Percentiles rank a stretch among this genome's conserved stretches.
Evolutionary conservation across 371 early-diverging fungal species (phyloP).

Genomic region (Funneliformis caledonium): DNA sequence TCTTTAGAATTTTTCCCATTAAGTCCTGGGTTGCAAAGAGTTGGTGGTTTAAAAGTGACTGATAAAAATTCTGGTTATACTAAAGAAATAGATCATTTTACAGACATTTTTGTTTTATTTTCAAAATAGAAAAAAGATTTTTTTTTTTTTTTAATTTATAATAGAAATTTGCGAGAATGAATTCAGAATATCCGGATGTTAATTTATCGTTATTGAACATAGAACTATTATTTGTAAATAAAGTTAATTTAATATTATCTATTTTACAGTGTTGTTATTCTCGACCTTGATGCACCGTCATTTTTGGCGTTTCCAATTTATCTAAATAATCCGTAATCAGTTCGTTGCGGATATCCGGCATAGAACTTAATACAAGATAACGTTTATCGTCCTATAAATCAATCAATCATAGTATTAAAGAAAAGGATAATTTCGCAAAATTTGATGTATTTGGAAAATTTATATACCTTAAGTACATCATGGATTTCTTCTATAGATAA

Average conservation of each 20-base stretch:
- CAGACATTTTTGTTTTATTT: conserved; percentile 50
- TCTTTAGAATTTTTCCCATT: conserved; percentile 82
- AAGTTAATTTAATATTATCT: no score
- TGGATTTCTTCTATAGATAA: conserved; percentile 29
- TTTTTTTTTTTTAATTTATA: not conserved
- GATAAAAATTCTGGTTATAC: conserved; percentile 71
- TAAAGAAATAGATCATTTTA: conserved; percentile 71
- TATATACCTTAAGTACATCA: conserved; percentile 32
- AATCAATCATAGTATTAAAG: not conserved
- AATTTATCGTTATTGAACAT: no score
- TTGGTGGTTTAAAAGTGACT: conserved; percentile 76
- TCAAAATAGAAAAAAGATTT: not conserved
- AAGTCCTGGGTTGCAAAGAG: conserved; percentile 81
- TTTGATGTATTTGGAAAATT: not conserved
- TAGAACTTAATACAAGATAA: conserved; percentile 26
- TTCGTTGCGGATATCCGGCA: conserved; percentile 31
- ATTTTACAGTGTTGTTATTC: not conserved
- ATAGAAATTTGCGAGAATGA: not conserved
- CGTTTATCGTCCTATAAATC: conserved; percentile 32
- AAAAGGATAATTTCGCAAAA: not conserved
- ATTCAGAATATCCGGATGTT: no score
- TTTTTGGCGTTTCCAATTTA: conserved; percentile 21
- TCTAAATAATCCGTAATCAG: conserved; percentile 11
- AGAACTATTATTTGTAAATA: no score
- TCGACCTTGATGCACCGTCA: conserved; percentile 38